Evolutionary conservation across 768 basidiomycete species (phyloP), one percentile per base, ranked within the genome.

Genomic region (Austroboletus festivus): DNA sequence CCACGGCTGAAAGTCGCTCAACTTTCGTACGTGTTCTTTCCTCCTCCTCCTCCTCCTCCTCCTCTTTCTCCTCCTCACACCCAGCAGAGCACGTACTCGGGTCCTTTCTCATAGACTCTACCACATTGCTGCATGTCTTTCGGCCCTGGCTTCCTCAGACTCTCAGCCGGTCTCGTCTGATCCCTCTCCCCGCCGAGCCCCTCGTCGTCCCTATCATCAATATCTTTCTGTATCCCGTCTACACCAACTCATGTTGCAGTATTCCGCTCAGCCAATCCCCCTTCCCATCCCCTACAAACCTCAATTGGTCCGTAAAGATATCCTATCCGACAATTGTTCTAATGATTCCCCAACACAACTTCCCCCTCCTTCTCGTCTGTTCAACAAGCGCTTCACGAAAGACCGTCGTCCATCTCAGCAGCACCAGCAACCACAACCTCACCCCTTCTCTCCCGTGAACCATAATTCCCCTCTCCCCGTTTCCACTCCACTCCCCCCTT

Each of bases 201-300:
- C 48, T 28, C 28, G 28, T 62, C 66, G 64, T 59, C 58, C 51
- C 37, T 68, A 60, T 57, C 55, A 64, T 52, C 60, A 57, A 48
- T 63, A 54, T 57, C 63, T 64, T 44, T 59, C 61, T 34, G 64
- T 63, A 34, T 63, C 60, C 48, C 57, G 42, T 35, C 57, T 62
- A 11, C 60, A 54, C 54, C 54, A 64, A 55, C 74, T 67, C 69
- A 83, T 83, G 82, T 79, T 83, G 77, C 81, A 82, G 71, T 79
- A 78, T 8, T 68, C 65, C 19, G 67, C 67, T 3, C 65, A 67
- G 44, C 65, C 67, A 26, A 67, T 67, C 11, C 52, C 67, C 38
- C 65, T 68, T 18, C 61, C 67, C 53, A 57, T 68, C 39, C 23
- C 67, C 18, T 68, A 67, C 54, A 67, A 55, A 39, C 35, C 59